Percentiles rank a stretch among this genome's conserved stretches.
Conservation (phyloP, 2,329 filamentous ascomycete genomes). For the Trichoderma atroviride region DNA sequence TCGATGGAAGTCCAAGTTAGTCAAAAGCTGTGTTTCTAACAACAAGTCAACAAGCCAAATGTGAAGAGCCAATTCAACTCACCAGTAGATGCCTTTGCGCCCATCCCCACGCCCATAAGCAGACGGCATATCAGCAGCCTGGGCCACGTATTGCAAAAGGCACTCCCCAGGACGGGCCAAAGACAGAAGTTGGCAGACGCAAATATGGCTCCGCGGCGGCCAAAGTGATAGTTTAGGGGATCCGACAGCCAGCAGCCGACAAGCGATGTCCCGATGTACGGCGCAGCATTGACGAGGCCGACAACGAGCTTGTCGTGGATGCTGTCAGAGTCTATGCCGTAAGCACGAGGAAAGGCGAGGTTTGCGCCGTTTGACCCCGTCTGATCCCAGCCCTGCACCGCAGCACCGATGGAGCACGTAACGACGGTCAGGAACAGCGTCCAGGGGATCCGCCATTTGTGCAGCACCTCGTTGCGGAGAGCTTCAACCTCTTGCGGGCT, state of each 20-base stretch:
- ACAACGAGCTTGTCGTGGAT: constrained; percentile 54
- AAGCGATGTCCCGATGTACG: constrained; percentile 53
- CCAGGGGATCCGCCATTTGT: constrained; percentile 68
- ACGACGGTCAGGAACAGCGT: constrained; percentile 68
- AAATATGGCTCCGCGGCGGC: constrained; percentile 63
- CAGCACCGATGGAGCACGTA: constrained; percentile 69
- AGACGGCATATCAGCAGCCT: constrained; percentile 72
- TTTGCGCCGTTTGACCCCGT: constrained; percentile 67
- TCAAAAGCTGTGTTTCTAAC: background rate
- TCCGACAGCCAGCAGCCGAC: constrained; percentile 69
- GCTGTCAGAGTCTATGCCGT: constrained; percentile 45
- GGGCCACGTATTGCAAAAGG: constrained; percentile 71
- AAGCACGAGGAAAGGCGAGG: constrained; percentile 59
- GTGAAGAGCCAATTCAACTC: constrained; percentile 28
- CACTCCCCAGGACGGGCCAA: constrained; percentile 69
- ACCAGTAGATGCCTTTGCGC: constrained; percentile 68
- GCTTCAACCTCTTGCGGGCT: constrained; percentile 60
- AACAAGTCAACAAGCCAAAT: background rate
- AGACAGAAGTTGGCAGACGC: constrained; percentile 73
- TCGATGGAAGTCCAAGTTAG: background rate
- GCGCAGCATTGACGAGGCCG: constrained; percentile 67
- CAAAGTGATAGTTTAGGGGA: constrained; percentile 54
- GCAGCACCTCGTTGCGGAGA: constrained; percentile 63
- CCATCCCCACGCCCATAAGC: constrained; percentile 76
- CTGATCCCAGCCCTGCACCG: constrained; percentile 72